Evolutionary conservation across 805 yeast genomes (phyloP).

Genomic region (Kluyveromyces dobzhanskii): DNA sequence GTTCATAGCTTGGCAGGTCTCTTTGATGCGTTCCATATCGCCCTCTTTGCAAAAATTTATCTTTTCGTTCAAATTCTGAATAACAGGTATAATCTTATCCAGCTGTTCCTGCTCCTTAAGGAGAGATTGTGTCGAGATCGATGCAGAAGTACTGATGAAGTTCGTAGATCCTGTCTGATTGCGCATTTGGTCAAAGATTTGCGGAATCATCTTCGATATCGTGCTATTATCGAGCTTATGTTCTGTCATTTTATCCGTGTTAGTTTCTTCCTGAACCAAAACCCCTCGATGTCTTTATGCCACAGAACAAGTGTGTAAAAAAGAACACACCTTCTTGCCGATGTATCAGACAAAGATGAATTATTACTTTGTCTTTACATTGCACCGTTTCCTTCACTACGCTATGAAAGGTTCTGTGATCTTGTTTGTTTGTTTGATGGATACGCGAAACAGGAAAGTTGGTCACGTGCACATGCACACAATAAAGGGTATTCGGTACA

Average conservation of each 20-base stretch:
- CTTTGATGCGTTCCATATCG: slow-evolving; percentile 28
- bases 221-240: slow-evolving; percentile 13
- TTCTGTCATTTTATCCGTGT: slow-evolving; percentile 3
- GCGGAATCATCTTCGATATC: slow-evolving; percentile 25
- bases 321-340: too few species aligned
- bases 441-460: too few species aligned
- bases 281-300: too few species aligned
- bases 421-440: too few species aligned
- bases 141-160: slow-evolving; percentile 4
- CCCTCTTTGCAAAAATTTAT: slow-evolving; percentile 15
- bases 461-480: too few species aligned
- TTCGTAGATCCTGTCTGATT: slow-evolving; percentile 12
- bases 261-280: too few species aligned
- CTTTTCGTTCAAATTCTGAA: slow-evolving; percentile 18
- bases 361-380: too few species aligned
- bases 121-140: slow-evolving; percentile 24
- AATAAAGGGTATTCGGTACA: too few species aligned
- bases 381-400: too few species aligned
- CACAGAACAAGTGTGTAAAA: too few species aligned
- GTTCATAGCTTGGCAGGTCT: slow-evolving; percentile 40
- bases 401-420: too few species aligned
- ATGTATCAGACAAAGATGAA: too few species aligned
- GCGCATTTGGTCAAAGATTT: slow-evolving; percentile 27
- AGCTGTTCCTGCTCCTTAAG: slow-evolving; percentile 24
- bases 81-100: slow-evolving; percentile 24